Base-by-base conservation (phyloP, 768 basidiomycete genomes). In the Boletus sp. region DNA sequence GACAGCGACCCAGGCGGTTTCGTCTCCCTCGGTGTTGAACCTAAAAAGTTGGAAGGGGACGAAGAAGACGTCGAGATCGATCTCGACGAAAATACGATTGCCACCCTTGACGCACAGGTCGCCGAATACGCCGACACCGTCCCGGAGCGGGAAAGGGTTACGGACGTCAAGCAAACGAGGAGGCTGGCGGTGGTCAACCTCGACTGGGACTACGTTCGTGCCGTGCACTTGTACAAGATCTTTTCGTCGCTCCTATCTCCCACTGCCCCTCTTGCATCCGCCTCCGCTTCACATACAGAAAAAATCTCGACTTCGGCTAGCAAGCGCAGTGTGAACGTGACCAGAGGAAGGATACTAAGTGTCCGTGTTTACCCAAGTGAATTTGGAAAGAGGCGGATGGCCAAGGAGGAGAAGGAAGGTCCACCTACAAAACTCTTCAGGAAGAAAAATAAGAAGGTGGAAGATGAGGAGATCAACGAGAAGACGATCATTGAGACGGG, bases 121-220 rank as follows among this genome's bases (percentile, higher is more conserved):
- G 81, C 83, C 24, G 83, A 75, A 17, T 89, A 87, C 58, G 70
- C 78, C 37, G 73, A 82, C 62, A 65, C 69, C 18, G 70, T 75
- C 4, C 80, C 83, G 52, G 77, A 79, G 10, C 78, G 80, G 24
- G 76, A 77, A 3, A 75, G 72, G 66, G 67, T 5, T 70, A 62
- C 76, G 2, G 78, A 75, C 9, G 72, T 76, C 10, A 71, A 77
- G 47, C 71, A 65, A 10, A 94, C 93, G 2, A 79, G 76, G 53
- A 81, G 96, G 24, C 69, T 99, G 7, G 97, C 96, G 1, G 82
- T 89, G 45, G 96, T 98, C 61, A 98, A 98, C 70, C 82, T 98
- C 50, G 97, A 99, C 74, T 99, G 97, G 97, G 97, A 98, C 71
- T 83, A 98, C 73, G 85, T 98, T 50, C 88, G 89, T 54, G 93